Evolutionary conservation across 768 basidiomycete genomes (phyloP).

Genomic region (Hemileccinum impolitum): DNA sequence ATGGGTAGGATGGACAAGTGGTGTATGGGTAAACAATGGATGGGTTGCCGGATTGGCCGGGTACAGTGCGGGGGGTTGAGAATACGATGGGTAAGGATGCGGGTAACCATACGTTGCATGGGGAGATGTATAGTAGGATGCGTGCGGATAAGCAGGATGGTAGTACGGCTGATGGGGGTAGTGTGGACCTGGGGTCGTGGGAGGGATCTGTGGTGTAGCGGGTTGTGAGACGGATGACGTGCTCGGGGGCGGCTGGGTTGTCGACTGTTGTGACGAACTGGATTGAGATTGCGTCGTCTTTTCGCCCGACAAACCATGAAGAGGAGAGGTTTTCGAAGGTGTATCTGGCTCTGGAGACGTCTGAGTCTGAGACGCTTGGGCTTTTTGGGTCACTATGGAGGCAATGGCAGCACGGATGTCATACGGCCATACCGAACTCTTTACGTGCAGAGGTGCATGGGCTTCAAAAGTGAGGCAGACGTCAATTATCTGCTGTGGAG

Average conservation of each 20-base stretch:
- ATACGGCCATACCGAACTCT: slow-evolving; percentile 67
- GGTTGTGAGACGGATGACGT: slow-evolving; percentile 17
- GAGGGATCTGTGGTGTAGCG: slow-evolving; percentile 18
- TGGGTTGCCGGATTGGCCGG: slow-evolving; percentile 27
- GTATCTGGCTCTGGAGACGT: slow-evolving; percentile 11
- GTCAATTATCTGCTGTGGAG: slow-evolving; percentile 71
- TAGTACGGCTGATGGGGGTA: slow-evolving; percentile 58
- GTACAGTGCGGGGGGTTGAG: slow-evolving; percentile 32
- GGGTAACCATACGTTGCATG: slow-evolving; percentile 39
- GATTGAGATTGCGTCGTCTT: slow-evolving; percentile 13
- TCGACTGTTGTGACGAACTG: slow-evolving; percentile 16
- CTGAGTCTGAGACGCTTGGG: slow-evolving; percentile 22
- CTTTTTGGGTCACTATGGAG: slow-evolving; percentile 37
- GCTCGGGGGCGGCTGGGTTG: slow-evolving; percentile 25
- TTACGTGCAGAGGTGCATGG: slow-evolving; percentile 62
- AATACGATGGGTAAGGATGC: slow-evolving; percentile 31
- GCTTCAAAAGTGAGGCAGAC: slow-evolving; percentile 71
- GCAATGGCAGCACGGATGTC: slow-evolving; percentile 66
- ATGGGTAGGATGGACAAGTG: slow-evolving; percentile 34
- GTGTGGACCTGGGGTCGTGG: slow-evolving; percentile 26
- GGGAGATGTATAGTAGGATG: slow-evolving; percentile 59
- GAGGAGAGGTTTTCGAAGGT: slow-evolving; percentile 10
- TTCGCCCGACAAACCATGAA: slow-evolving; percentile 14
- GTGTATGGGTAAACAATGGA: slow-evolving; percentile 35
- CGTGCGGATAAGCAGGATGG: slow-evolving; percentile 60